Conservation (phyloP, 2,329 filamentous ascomycete species). For the Sporothrix pseudoabietina region DNA sequence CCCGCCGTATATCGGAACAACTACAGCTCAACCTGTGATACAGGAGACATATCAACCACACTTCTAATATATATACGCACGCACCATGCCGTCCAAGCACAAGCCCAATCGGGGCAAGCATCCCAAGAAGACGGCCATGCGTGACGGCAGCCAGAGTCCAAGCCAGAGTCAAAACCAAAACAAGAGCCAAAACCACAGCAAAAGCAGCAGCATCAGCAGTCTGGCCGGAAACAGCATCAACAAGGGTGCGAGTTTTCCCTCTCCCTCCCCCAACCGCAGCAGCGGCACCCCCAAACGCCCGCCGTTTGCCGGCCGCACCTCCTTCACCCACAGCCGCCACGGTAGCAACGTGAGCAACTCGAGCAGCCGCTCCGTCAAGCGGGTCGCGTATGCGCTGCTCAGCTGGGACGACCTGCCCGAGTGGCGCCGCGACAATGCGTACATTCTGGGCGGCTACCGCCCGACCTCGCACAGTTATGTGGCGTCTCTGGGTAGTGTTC, state of each 20-base stretch:
- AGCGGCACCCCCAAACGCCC: not conserved
- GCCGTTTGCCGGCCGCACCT: not conserved
- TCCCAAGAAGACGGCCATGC: conserved; percentile 25
- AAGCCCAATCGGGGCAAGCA: conserved; percentile 24
- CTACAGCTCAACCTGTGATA: not conserved
- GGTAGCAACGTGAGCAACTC: conserved; percentile 13
- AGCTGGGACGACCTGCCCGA: conserved; percentile 60
- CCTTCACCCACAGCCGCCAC: conserved; percentile 13
- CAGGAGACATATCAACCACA: too few relatives aligned
- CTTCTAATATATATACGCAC: too few relatives aligned
- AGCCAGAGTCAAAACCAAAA: not conserved
- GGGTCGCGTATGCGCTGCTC: conserved; percentile 42
- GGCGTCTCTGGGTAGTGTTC: conserved; percentile 51
- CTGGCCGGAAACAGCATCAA: not conserved
- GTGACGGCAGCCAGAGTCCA: not conserved
- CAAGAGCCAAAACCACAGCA: not conserved
- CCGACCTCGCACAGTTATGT: conserved; percentile 52
- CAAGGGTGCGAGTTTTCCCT: not conserved
- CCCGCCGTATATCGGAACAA: not conserved
- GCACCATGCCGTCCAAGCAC: conserved; percentile 22
- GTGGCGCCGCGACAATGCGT: conserved; percentile 64
- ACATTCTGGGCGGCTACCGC: conserved; percentile 58
- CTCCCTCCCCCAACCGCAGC: not conserved
- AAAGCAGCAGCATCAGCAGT: not conserved
- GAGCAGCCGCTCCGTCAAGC: conserved; percentile 37